Evolutionary conservation across 1,139 yeast species (phyloP).

Genomic region (Kodamaea sp.): DNA sequence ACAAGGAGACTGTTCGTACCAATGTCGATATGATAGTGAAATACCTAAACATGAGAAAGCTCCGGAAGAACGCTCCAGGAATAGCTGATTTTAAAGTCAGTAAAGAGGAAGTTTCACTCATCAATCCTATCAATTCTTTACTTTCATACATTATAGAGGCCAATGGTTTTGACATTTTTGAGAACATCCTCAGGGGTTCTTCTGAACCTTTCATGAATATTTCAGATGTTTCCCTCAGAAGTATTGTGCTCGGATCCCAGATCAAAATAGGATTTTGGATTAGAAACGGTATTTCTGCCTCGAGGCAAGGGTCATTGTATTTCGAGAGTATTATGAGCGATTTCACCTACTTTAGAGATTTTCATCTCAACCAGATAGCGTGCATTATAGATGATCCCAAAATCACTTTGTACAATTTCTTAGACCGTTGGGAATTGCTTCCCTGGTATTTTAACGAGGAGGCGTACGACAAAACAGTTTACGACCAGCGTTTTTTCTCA

Average conservation of each 20-base stretch:
- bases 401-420: slow-evolving; percentile 44
- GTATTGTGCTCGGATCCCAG: slow-evolving; percentile 71
- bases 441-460: slow-evolving; percentile 51
- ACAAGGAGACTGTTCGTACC: slow-evolving; percentile 21
- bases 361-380: slow-evolving; percentile 59
- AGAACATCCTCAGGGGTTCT: slow-evolving; percentile 14
- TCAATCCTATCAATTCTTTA: slow-evolving; percentile 61
- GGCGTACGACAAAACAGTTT: slow-evolving; percentile 42
- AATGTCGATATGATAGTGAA: slow-evolving; percentile 21
- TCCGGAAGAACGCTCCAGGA: slow-evolving; percentile 34
- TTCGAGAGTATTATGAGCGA: slow-evolving; percentile 38
- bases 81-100: slow-evolving; percentile 48
- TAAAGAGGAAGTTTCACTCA: slow-evolving; percentile 50
- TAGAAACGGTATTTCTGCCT: slow-evolving; percentile 66
- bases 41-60: slow-evolving; percentile 25
- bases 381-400: slow-evolving; percentile 47
- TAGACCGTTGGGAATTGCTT: slow-evolving; percentile 63
- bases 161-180: slow-evolving; percentile 26
- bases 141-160: slow-evolving; percentile 43
- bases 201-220: slow-evolving; percentile 38
- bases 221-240: slow-evolving; percentile 59
- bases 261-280: slow-evolving; percentile 86
- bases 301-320: slow-evolving; percentile 47
- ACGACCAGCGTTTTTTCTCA: slow-evolving; percentile 56
- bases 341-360: slow-evolving; percentile 43